A percentile compares a stretch with the other conserved stretches of the same genome.
These are phyloP conservation scores for Pythium phragmiticola DNA, from an alignment of 352 stramenopile species.

Conservation along the genomic window DNA sequence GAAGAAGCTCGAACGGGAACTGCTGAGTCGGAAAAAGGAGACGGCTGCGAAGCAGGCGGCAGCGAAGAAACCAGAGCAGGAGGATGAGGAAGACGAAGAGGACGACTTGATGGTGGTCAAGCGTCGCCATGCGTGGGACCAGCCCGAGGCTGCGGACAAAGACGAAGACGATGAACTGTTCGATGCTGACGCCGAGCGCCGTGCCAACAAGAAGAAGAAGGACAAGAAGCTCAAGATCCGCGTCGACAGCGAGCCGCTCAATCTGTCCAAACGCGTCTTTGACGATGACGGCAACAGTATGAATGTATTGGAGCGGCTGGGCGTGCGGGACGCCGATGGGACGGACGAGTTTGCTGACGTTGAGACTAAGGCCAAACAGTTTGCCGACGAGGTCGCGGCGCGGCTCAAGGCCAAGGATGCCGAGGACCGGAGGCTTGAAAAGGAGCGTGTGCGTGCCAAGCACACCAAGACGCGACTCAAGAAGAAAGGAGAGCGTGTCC, in stretches of 20 bases:
- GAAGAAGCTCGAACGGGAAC: constrained; percentile 87
- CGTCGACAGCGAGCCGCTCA: constrained; percentile 60
- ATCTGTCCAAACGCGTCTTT: constrained; percentile 90
- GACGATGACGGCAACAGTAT: constrained; percentile 92
- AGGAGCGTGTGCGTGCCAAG: constrained; percentile 87
- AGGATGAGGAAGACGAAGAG: constrained; percentile 72
- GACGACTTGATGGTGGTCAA: constrained; percentile 94
- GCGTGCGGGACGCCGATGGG: constrained; percentile 38
- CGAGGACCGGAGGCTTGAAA: constrained; percentile 78
- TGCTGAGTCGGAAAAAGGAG: constrained; percentile 41
- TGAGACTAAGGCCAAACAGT: constrained; percentile 59
- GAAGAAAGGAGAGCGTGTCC: constrained; percentile 62
- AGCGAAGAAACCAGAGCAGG: constrained; percentile 26
- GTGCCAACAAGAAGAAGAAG: constrained; percentile 80
- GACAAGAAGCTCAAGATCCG: constrained; percentile 87
- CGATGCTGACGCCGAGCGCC: constrained; percentile 42
- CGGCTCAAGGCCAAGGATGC: constrained; percentile 77
- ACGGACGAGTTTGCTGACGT: constrained; percentile 56
- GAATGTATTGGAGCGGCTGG: constrained; percentile 59
- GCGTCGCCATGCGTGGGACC: constrained; percentile 84
- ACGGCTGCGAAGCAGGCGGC: constrained; percentile 10
- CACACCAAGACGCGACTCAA: constrained; percentile 89
- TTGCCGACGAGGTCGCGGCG: constrained; percentile 60
- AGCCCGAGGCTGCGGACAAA: constrained; percentile 43
- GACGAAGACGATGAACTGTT: constrained; percentile 32